Evolutionary conservation across 345 rosid species (phyloP), one percentile per base, ranked within the genome.

Genomic region (Salix viminalis): DNA sequence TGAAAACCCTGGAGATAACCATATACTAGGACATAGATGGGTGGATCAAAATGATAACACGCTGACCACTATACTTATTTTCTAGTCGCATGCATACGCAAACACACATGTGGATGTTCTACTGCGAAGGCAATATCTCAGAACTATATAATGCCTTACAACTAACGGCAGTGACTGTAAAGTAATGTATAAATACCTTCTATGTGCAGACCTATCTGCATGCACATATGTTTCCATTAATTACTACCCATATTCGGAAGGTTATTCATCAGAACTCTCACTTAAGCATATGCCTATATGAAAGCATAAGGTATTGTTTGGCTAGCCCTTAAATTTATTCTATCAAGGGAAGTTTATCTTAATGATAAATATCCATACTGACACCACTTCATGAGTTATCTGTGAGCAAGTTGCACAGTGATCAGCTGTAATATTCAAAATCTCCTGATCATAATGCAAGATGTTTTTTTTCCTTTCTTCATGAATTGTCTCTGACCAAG

Each of bases 131-230:
- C 50, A 46, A 46, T 12, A 4, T 46, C 50, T 46, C 14, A 14
- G 16, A 46, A 46, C 14, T 46, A 46, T 46, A 46, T 46, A 14
- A 46, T 12, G 18, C 39, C 30, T 28, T 28, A 28, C 60, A 70
- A 42, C 36, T 70, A 70, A 48, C 16, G 34, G 16, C 61, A 74
- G 50, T 74, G 48, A 74, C 65, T 65, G 32, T 62, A 74, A 14
- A 32, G 70, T 65, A 30, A 64, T 28, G 50, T 65, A 41, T 28
- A 48, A 74, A 61, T 13, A 46, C 16, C 50, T 46, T 46, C 50
- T 3, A 12, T 46, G 50, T 46, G 16, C 16, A 46, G 50, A 4
- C 50, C 50, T 46, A 13, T 46, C 50, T 3, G 50, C 50, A 46
- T 46, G 50, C 50, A 46, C 16, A 46, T 46, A 46, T 1, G 50